Base-by-base conservation (phyloP, 495 filamentous ascomycete species). In the Darksidea phi region DNA sequence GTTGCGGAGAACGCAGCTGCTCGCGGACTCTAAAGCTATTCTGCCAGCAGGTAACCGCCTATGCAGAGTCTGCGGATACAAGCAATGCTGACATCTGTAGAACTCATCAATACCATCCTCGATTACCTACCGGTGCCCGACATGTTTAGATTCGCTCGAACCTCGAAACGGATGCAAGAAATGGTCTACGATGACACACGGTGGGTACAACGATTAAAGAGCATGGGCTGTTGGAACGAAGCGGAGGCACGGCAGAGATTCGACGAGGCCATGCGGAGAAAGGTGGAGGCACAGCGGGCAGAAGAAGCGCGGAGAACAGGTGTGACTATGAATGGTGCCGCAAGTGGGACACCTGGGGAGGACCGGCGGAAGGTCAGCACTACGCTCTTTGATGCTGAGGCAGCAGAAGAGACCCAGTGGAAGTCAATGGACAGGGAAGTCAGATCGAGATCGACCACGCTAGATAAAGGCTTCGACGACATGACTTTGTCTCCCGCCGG, bases 111-210 rank as follows among this genome's bases (percentile, higher is more conserved):
- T 18, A 82, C 83, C 15, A 91, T 97, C 64, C 82, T 97, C 70
- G 90, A 96, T 71, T 89, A 92, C 75, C 83, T 97, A 59, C 86
- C 90, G 28, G 80, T 95, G 37, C 77, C 86, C 55, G 93, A 95
- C 68, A 85, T 94, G 42, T 79, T 97, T 61, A 84, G 85, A 53
- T 92, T 89, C 71, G 94, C 94, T n/a, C 86, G 87, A 26, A 87
- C 88, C 26, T 97, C 91, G 54, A 87, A 84, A 72, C 88, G 91
- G 46, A 85, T 96, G 81, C 88, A 87, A 65, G 94, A 99, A 73
- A 99, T 99, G 91, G 95, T 95, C 11, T 97, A 97, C 76, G 95
- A 99, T 79, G 94, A 99, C 72, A 88, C 90, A 18, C 82, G 93
- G 76, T 99, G 94, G 94, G 87, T 97, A 47, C 85, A 88, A 54